Conservation (phyloP, 164 flowering plant genomes). For the Cinnamomum chago region DNA sequence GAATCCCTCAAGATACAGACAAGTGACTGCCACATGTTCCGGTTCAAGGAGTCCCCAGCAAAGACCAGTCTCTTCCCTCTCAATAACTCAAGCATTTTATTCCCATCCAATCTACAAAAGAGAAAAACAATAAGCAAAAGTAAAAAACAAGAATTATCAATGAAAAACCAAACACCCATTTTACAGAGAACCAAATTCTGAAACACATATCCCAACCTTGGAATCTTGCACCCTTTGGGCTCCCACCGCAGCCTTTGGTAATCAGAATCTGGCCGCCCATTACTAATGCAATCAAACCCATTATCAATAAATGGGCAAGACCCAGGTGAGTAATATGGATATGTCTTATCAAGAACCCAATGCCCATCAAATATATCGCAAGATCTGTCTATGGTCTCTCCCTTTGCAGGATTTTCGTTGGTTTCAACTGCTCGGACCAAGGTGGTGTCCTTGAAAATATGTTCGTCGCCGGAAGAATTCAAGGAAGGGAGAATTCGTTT, state of each 20-base stretch:
- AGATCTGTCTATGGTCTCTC: slow-evolving; percentile 21
- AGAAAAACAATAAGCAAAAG: slow-evolving; percentile 29
- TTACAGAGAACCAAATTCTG: not conserved
- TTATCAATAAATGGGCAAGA: slow-evolving; percentile 56
- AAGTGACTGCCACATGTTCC: slow-evolving; percentile 63
- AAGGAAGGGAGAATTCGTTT: slow-evolving; percentile 6
- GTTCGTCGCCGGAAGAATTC: not conserved
- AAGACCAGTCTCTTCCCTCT: slow-evolving; percentile 45
- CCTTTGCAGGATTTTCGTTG: not conserved
- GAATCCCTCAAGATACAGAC: slow-evolving; percentile 40
- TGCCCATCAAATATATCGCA: slow-evolving; percentile 54
- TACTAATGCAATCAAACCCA: slow-evolving; percentile 50
- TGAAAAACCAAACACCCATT: not conserved
- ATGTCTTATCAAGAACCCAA: slow-evolving; percentile 41
- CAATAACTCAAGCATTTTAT: slow-evolving; percentile 30
- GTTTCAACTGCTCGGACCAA: not conserved
- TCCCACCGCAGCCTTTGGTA: slow-evolving; percentile 42
- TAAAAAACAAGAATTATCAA: slow-evolving; percentile 25
- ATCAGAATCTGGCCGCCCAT: slow-evolving; percentile 48
- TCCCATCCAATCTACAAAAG: slow-evolving; percentile 33
- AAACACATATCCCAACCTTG: slow-evolving; percentile 21
- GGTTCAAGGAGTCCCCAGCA: slow-evolving; percentile 52
- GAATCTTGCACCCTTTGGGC: slow-evolving; percentile 44
- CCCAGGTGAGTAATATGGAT: slow-evolving; percentile 43
- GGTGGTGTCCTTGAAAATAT: not conserved